Evolutionary conservation across 495 filamentous ascomycete species (phyloP).

Genomic region (Filosporella fistucella): DNA sequence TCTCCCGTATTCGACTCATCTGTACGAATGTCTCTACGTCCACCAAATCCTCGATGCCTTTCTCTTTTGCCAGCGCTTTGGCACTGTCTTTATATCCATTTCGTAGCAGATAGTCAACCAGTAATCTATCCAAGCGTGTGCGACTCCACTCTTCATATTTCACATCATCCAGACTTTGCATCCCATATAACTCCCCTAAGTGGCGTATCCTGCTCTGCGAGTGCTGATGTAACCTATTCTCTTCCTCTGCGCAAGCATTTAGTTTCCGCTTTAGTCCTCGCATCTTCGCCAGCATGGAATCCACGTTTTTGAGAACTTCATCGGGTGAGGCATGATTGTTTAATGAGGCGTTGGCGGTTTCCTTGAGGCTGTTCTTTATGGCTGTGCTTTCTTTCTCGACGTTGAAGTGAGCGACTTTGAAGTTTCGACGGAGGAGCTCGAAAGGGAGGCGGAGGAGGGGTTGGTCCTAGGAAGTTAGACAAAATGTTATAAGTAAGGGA

Average conservation of each 20-base stretch:
- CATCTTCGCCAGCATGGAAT: conserved; percentile 79
- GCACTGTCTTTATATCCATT: conserved; percentile 80
- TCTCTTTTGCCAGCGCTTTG: conserved; percentile 61
- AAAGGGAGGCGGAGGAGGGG: conserved; percentile 87
- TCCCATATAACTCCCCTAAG: conserved; percentile 69
- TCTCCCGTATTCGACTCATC: conserved; percentile 58
- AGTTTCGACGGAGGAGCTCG: conserved; percentile 87
- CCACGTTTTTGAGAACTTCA: conserved; percentile 70
- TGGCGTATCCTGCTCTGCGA: conserved; percentile 73
- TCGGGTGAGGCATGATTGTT: conserved; percentile 54
- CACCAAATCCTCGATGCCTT: conserved; percentile 19
- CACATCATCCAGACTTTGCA: conserved; percentile 82
- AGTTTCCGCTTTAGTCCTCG: conserved; percentile 86
- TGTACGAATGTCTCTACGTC: conserved; percentile 55
- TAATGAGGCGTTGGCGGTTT: conserved; percentile 62
- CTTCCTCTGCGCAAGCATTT: conserved; percentile 69
- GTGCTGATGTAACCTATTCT: conserved; percentile 66
- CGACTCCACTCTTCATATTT: conserved; percentile 91
- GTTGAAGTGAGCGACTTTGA: conserved; percentile 78
- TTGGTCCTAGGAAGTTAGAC: conserved; percentile 68
- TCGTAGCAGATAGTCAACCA: conserved; percentile 87
- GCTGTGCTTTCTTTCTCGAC: conserved; percentile 74
- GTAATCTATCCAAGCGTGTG: conserved; percentile 70
- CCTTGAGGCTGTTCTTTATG: conserved; percentile 64
- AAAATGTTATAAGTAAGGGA: not conserved